These are phyloP conservation scores for Trichosporon ovoides DNA, from an alignment of 1,284 basidiomycete genomes.

Conservation along the genomic window DNA sequence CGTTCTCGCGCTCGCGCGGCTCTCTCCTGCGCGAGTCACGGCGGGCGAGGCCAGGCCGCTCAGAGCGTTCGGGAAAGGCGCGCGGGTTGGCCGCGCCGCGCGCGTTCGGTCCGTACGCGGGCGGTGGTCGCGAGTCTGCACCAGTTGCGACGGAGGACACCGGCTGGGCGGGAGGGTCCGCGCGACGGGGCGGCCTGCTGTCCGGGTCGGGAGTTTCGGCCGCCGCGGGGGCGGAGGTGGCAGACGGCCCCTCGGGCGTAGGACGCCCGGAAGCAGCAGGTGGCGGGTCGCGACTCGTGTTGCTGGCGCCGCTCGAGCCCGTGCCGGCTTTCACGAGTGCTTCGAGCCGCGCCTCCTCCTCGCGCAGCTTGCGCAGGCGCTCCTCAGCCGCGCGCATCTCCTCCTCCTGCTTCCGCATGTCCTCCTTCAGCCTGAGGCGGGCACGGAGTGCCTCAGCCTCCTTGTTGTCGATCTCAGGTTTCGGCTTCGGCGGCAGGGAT, in stretches of 20 bases:
- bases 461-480: slow-evolving; percentile 2
- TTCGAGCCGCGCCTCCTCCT: background rate
- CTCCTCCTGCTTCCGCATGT: slow-evolving; percentile 1
- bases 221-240: too few species aligned
- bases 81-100: background rate
- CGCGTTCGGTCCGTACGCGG: background rate
- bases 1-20: background rate
- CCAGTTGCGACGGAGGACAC: background rate
- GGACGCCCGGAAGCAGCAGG: background rate
- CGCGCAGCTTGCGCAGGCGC: background rate
- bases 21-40: background rate
- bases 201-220: background rate
- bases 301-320: background rate
- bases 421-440: background rate
- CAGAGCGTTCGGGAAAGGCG: background rate
- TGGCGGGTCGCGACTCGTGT: background rate
- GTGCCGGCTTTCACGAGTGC: background rate
- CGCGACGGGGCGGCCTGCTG: background rate
- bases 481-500: background rate
- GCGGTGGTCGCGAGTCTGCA: background rate
- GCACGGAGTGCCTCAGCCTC: background rate
- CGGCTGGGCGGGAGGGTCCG: background rate
- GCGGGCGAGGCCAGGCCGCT: background rate
- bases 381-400: background rate
- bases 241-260: background rate